These are phyloP conservation scores for Yamadazyma kanchanaburiensis DNA, from an alignment of 1,139 yeast species.

Conservation along the genomic window DNA sequence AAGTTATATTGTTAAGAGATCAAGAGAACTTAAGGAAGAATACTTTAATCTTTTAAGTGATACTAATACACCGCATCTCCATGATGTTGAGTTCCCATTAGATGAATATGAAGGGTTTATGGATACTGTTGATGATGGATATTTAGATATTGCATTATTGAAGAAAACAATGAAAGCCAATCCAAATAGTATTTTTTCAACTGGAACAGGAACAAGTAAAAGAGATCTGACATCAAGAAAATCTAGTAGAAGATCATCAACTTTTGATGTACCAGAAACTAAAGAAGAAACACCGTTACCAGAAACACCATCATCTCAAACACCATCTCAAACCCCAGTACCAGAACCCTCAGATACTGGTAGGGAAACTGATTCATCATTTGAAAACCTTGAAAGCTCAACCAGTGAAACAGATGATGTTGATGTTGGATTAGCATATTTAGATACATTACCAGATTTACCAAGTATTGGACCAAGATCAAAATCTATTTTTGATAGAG, in stretches of 20 bases:
- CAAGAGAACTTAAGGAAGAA: constrained; percentile 27
- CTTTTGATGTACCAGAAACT: constrained; percentile 4
- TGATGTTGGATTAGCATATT: constrained; percentile 21
- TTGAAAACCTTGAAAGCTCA: constrained; percentile 9
- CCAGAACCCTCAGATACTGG: constrained; percentile 7
- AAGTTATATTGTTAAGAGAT: constrained; percentile 44
- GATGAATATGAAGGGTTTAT: constrained; percentile 77
- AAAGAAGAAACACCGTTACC: background rate
- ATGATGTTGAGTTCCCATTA: constrained; percentile 32
- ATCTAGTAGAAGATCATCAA: constrained; percentile 9
- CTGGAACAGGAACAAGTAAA: background rate
- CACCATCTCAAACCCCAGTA: constrained; percentile 2
- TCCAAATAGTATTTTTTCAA: constrained; percentile 3
- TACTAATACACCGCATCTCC: constrained; percentile 21
- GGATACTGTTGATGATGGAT: constrained; percentile 61
- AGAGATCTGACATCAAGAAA: constrained; percentile 3
- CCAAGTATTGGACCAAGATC: constrained; percentile 29
- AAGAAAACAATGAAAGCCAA: constrained; percentile 31
- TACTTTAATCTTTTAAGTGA: constrained; percentile 24
- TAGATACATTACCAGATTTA: constrained; percentile 22
- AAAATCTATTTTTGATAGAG: constrained; percentile 35
- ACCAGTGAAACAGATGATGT: constrained; percentile 13
- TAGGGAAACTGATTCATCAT: constrained; percentile 4
- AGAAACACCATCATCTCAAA: constrained; percentile 1
- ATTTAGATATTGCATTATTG: constrained; percentile 53